Evolutionary conservation across 352 stramenopile genomes (phyloP), one percentile per base, ranked within the genome.

Genomic region (Blastocystis sp.): DNA sequence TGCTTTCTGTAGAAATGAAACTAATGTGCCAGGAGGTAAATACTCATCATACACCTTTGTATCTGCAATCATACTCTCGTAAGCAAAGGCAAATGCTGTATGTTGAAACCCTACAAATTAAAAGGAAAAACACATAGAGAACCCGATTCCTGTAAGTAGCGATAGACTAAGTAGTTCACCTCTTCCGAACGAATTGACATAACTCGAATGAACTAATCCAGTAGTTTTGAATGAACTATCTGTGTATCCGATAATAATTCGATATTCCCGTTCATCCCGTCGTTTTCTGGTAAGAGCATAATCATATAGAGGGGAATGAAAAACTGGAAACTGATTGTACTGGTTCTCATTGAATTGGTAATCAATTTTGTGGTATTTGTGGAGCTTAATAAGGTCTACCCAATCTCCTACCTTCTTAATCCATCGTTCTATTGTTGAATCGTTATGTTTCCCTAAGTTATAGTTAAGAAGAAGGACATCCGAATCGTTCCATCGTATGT

Each of bases 111-210:
- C 78, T 89, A 44, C 19, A 42, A 44, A 54, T 69, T 1, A 69
- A 42, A 54, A 54, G 33, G 51, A 19, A 51, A 68, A 44, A 13
- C 22, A 6, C 22, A 19, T 17, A 2, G 5, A 3, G 22, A 69
- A 84, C 73, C 73, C 1, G 78, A 89, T 78, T 89, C 78, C 69
- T 89, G 78, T 22, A 89, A 58, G 40, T 89, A 89, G 9, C 78
- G 53, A 44, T 62, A 89, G 30, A 89, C 58, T 37, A 89, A 30
- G 76, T 89, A 89, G 53, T 89, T 89, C 22, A 89, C 78, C 69
- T 89, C 78, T 79, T 89, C 78, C 22, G 78, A 89, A 24, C 44
- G 40, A 48, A 89, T 89, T 22, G 78, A 59, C 78, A 89, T 89
- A 27, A 15, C 17, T 58, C 22, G 37, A 30, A 19, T 13, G 17